Evolutionary conservation across 2,329 filamentous ascomycete species (phyloP).

Genomic region (Fusarium sp.): DNA sequence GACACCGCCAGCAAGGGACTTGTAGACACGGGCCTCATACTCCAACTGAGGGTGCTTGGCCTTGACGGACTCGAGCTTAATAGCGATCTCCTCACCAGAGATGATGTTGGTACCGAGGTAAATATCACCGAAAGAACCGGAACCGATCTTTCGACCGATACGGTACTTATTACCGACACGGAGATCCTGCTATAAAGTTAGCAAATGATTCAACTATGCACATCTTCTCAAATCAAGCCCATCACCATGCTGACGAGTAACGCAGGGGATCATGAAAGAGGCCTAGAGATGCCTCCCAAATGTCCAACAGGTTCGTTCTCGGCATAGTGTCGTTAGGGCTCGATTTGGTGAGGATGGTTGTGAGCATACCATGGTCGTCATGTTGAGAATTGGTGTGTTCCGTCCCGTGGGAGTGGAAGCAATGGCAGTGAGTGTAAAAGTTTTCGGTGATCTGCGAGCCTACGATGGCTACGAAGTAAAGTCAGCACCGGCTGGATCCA

Average conservation of each 20-base stretch:
- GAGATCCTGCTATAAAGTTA: conserved; percentile 78
- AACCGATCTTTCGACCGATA: conserved; percentile 99
- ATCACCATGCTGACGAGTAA: background rate
- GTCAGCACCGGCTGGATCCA: conserved; percentile 39
- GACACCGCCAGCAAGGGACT: conserved; percentile 92
- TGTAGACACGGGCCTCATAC: conserved; percentile 96
- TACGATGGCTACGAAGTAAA: conserved; percentile 32
- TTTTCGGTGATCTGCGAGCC: conserved; percentile 44
- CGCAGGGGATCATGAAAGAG: background rate
- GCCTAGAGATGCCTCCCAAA: background rate
- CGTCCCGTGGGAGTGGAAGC: conserved; percentile 44
- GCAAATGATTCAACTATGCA: conserved; percentile 4
- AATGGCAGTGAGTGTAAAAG: conserved; percentile 10
- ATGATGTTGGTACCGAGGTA: conserved; percentile 99
- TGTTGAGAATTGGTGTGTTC: conserved; percentile 52
- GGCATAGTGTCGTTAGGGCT: background rate
- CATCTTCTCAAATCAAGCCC: background rate
- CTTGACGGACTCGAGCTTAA: conserved; percentile 99
- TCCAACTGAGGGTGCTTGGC: conserved; percentile 99
- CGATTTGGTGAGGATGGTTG: background rate
- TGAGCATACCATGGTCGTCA: conserved; percentile 67
- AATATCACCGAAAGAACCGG: conserved; percentile 97
- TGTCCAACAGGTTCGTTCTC: background rate
- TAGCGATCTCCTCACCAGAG: conserved; percentile 98
- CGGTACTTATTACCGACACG: conserved; percentile 99